phyloP scores from a whole-genome alignment of 495 filamentous ascomycete species.

The Pseudevernia furfuracea region DNA sequence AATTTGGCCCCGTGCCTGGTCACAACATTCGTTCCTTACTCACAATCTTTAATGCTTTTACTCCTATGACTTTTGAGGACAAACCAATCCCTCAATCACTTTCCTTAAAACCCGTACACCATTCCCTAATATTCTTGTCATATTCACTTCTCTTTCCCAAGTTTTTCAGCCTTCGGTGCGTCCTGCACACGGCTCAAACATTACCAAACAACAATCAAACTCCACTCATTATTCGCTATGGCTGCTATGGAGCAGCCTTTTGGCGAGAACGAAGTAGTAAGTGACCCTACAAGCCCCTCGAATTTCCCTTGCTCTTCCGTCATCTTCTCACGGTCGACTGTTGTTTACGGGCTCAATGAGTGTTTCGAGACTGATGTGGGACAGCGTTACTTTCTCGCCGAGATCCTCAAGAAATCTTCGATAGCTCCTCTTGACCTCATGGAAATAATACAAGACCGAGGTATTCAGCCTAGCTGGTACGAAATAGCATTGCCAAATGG shows the following conservation, averaged over 20 bases:
- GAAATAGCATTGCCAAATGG: conserved; percentile 51
- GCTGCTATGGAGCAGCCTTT: conserved; percentile 42
- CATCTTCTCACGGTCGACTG: not conserved
- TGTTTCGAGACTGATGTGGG: conserved; percentile 14
- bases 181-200: not conserved
- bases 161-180: not conserved
- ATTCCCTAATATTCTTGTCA: conserved; percentile 13
- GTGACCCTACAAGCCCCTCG: conserved; percentile 13
- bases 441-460: conserved; percentile 42
- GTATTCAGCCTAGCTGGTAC: conserved; percentile 47
- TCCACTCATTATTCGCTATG: conserved; percentile 9
- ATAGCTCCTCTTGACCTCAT: conserved; percentile 44
- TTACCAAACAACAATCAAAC: not conserved
- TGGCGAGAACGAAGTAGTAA: conserved; percentile 54
- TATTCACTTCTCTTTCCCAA: conserved; percentile 2
- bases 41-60: conserved; percentile 3
- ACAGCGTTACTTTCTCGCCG: conserved; percentile 48
- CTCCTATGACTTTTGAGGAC: not conserved
- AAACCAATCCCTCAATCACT: not conserved
- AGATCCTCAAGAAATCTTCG: conserved; percentile 53
- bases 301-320: not conserved
- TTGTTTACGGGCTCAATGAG: conserved; percentile 1
- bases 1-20: not conserved
- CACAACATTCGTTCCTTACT: conserved; percentile 7
- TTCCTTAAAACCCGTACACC: not conserved